Conservation (phyloP, 164 flowering plant genomes). For the Tetracentron sinense region DNA sequence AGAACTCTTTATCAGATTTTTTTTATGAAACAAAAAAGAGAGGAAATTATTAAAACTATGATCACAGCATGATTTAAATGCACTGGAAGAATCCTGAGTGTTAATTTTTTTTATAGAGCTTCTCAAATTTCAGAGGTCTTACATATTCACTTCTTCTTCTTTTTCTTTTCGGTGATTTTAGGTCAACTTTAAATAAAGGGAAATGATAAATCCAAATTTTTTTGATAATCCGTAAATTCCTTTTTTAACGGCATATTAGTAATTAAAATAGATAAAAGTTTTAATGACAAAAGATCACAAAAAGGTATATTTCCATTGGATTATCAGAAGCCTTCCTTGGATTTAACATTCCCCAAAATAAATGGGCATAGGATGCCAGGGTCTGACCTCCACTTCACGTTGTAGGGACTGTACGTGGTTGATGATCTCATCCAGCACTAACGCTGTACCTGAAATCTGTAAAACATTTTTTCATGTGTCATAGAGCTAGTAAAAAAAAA, state of each 20-base stretch:
- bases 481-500: no score
- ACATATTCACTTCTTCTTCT: no score
- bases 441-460: constrained; percentile 89
- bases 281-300: not conserved
- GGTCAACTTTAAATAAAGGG: no score
- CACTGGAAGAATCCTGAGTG: no score
- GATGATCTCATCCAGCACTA: constrained; percentile 90
- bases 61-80: no score
- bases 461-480: not conserved
- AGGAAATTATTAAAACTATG: not conserved
- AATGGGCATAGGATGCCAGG: not conserved
- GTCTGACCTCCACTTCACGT: constrained; percentile 86
- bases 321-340: not conserved
- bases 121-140: no score
- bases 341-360: not conserved
- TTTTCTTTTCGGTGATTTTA: no score
- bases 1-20: not conserved
- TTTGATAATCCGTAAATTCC: no score
- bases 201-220: no score
- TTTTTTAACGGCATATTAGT: no score
- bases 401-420: constrained; percentile 87
- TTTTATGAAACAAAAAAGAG: not conserved
- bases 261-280: not conserved
- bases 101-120: no score
- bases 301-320: not conserved